phyloP scores from a whole-genome alignment of 1,284 basidiomycete species.

The Macrocystidia cucumis region DNA sequence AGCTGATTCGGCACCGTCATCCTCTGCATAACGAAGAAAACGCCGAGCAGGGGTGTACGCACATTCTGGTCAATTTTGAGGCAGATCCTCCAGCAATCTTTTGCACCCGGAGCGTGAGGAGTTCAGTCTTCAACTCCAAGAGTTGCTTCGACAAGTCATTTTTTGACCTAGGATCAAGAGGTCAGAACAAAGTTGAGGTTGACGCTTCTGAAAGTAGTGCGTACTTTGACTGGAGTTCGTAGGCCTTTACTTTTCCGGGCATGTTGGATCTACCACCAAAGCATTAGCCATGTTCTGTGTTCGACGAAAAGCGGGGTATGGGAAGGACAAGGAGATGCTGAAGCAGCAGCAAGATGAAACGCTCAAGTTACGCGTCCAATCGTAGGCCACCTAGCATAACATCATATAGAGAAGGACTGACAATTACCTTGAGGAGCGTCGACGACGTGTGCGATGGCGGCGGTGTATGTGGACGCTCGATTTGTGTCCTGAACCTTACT shows the following conservation, averaged over 20 bases:
- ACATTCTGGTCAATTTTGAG: conserved; percentile 98
- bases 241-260: conserved; percentile 91
- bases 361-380: no score
- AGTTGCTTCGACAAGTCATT: conserved; percentile 97
- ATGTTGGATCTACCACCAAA: conserved; percentile 39
- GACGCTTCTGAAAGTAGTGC: conserved; percentile 18
- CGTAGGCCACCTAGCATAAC: not conserved
- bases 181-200: conserved; percentile 5
- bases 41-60: conserved; percentile 28
- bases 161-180: conserved; percentile 79
- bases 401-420: conserved; percentile 7
- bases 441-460: no score
- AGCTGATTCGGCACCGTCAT: conserved; percentile 42
- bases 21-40: conserved; percentile 15
- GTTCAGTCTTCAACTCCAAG: conserved; percentile 92
- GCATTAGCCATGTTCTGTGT: not conserved
- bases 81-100: conserved; percentile 97
- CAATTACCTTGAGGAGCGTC: conserved; percentile 32
- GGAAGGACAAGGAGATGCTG: no score
- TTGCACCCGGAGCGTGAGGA: conserved; percentile 90
- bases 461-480: conserved; percentile 13
- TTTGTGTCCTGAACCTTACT: conserved; percentile 32
- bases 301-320: conserved; percentile 1
- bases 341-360: not conserved
- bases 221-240: conserved; percentile 97